Percentiles rank a stretch among this genome's conserved stretches.
These are phyloP conservation scores for Suillus placidus DNA, from an alignment of 768 basidiomycete genomes.

Conservation along the genomic window DNA sequence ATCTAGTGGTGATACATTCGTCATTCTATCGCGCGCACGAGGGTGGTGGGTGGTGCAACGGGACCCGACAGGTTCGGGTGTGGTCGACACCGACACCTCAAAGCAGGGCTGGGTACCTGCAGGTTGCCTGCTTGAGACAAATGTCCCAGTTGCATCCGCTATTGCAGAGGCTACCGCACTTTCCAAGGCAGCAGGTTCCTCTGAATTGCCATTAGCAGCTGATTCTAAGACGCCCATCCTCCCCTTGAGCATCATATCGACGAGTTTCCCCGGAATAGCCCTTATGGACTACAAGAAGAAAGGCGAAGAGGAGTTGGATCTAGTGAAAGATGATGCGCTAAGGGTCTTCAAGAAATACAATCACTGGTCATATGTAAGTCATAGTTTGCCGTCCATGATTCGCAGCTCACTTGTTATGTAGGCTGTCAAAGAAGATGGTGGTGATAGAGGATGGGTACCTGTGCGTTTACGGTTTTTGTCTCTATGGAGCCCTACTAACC, in stretches of 20 bases:
- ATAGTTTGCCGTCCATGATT: slow-evolving; percentile 9
- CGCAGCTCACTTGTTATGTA: slow-evolving; percentile 33
- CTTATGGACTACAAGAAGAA: slow-evolving; percentile 96
- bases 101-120: slow-evolving; percentile 98
- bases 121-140: slow-evolving; percentile 93
- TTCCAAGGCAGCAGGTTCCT: slow-evolving; percentile 49
- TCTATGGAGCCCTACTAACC: not conserved
- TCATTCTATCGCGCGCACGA: slow-evolving; percentile 90
- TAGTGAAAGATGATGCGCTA: slow-evolving; percentile 85
- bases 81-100: slow-evolving; percentile 72
- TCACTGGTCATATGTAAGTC: slow-evolving; percentile 90
- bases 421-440: slow-evolving; percentile 93
- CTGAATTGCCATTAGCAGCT: slow-evolving; percentile 37
- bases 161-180: slow-evolving; percentile 80
- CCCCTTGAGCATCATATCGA: slow-evolving; percentile 91
- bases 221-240: slow-evolving; percentile 76
- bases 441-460: slow-evolving; percentile 96
- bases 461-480: slow-evolving; percentile 43
- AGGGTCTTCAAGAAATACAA: slow-evolving; percentile 98
- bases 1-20: slow-evolving; percentile 85
- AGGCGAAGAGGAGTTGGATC: slow-evolving; percentile 88
- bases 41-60: slow-evolving; percentile 99
- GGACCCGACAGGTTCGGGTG: slow-evolving; percentile 83
- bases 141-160: slow-evolving; percentile 85
- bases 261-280: slow-evolving; percentile 94